Evolutionary conservation across 2,329 filamentous ascomycete species (phyloP).

Genomic region (Trichocomaceae sp.): DNA sequence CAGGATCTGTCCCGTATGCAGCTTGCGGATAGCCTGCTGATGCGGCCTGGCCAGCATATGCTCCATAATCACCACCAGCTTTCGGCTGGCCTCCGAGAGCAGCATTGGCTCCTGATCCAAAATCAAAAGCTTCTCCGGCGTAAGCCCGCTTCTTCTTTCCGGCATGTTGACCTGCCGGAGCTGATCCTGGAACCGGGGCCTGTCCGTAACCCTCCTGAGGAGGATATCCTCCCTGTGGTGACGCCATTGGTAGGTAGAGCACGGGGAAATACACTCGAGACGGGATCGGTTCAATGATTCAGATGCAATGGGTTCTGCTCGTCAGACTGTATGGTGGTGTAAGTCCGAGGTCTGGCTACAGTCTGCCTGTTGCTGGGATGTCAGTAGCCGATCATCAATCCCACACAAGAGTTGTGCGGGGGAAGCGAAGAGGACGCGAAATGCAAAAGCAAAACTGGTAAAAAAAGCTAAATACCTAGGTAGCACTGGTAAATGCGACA

Average conservation of each 20-base stretch:
- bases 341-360: conserved; percentile 15
- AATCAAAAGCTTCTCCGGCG: conserved; percentile 89
- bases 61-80: conserved; percentile 56
- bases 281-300: neutral
- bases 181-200: conserved; percentile 29
- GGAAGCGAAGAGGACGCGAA: conserved; percentile 12
- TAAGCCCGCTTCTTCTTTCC: conserved; percentile 81
- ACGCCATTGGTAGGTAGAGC: conserved; percentile 36
- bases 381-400: conserved; percentile 18
- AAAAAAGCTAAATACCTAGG: neutral
- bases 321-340: neutral
- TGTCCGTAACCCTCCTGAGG: conserved; percentile 46
- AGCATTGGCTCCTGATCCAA: conserved; percentile 80
- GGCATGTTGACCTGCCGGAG: conserved; percentile 30
- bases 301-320: neutral
- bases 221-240: conserved; percentile 48
- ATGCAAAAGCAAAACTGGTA: conserved; percentile 9
- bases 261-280: neutral
- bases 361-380: conserved; percentile 17
- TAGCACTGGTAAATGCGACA: conserved; percentile 7
- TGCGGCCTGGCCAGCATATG: conserved; percentile 50
- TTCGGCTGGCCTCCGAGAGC: conserved; percentile 44
- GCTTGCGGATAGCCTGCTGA: conserved; percentile 40
- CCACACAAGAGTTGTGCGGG: conserved; percentile 11
- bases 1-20: conserved; percentile 39